Base-by-base conservation (phyloP, 177 flowering plant species). In the Telopea speciosissima region DNA sequence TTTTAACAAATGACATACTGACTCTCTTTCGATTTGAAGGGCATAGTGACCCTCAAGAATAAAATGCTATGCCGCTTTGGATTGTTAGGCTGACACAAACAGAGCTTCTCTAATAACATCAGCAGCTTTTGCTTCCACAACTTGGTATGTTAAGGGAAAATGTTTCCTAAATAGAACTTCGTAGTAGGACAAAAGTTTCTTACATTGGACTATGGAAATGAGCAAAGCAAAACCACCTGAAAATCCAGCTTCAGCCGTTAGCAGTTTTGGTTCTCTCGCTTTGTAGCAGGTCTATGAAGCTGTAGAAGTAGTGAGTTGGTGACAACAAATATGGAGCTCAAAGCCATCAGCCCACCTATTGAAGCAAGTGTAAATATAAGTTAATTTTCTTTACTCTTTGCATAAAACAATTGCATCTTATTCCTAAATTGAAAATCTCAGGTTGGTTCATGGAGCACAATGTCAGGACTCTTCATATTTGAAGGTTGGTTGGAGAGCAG, bases 291-390 rank as follows among this genome's bases (percentile, higher is more conserved):
- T 36, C 80, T 78, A 72, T 89, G 91, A 62, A 89, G 86, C 82
- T 82, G 92, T 63, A 93, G 85, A 67, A 91, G 93, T 77, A 94
- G 78, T 8, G 98, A 91, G 80, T 94, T 94, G 73, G 84, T 78
- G 73, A 94, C 97, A 24, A 94, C 98, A 70, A 94, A 87, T 59
- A 90, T 84, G 7, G 97, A 94, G 81, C 98, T 94, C 82, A 94
- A 64, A 66, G 98, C 97, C 98, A 92, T 92, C 73, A 94, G 70
- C 24, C 96, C 95, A 73, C 96, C 98, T 94, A 85, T 63, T 65
- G 65, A 71, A 45, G n/a, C 24, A 59, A 22, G 17, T 40, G 8
- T 9, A 63, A 22, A 33, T 6, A 31, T 28, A 58, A 7, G 22
- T 3, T 58, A 58, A 7, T 19, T n/a, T 19, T n/a, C n/a, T 14